Percentiles rank a stretch among this genome's conserved stretches.
Evolutionary conservation across 2,329 filamentous ascomycete genomes (phyloP).

Genomic region (Fusarium sulawesiense): DNA sequence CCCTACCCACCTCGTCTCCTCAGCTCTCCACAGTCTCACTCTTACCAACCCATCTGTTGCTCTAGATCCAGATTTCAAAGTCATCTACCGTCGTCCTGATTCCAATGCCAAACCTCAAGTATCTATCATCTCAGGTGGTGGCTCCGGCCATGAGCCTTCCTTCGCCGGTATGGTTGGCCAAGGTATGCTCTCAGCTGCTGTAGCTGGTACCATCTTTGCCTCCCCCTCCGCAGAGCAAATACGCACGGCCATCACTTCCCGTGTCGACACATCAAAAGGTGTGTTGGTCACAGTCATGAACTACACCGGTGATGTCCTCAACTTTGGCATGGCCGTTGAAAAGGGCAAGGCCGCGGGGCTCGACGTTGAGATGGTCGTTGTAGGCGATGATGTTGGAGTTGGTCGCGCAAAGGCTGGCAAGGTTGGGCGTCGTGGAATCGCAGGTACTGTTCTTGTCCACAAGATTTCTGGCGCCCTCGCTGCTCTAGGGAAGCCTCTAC

Average conservation of each 20-base stretch:
- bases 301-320: slow-evolving; percentile 89
- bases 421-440: slow-evolving; percentile 89
- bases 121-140: slow-evolving; percentile 87
- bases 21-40: slow-evolving; percentile 81
- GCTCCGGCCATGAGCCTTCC: slow-evolving; percentile 89
- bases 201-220: slow-evolving; percentile 89
- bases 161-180: slow-evolving; percentile 87
- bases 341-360: slow-evolving; percentile 86
- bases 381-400: slow-evolving; percentile 92
- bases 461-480: slow-evolving; percentile 90
- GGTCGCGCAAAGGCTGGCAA: slow-evolving; percentile 86
- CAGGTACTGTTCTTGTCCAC: slow-evolving; percentile 89
- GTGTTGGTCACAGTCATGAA: slow-evolving; percentile 96
- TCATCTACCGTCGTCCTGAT: slow-evolving; percentile 77
- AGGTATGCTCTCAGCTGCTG: slow-evolving; percentile 82
- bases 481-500: slow-evolving; percentile 72
- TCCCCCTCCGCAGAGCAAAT: slow-evolving; percentile 86
- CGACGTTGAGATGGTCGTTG: slow-evolving; percentile 87
- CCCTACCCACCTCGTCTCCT: slow-evolving; percentile 79
- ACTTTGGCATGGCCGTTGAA: slow-evolving; percentile 94
- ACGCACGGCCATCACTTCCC: slow-evolving; percentile 76
- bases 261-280: slow-evolving; percentile 77
- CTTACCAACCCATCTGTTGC: slow-evolving; percentile 86
- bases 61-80: slow-evolving; percentile 83
- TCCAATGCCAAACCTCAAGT: slow-evolving; percentile 68